Percentiles rank a stretch among this genome's conserved stretches.
phyloP scores from a whole-genome alignment of 1,284 basidiomycete species.

The Pseudozyma sp. region DNA sequence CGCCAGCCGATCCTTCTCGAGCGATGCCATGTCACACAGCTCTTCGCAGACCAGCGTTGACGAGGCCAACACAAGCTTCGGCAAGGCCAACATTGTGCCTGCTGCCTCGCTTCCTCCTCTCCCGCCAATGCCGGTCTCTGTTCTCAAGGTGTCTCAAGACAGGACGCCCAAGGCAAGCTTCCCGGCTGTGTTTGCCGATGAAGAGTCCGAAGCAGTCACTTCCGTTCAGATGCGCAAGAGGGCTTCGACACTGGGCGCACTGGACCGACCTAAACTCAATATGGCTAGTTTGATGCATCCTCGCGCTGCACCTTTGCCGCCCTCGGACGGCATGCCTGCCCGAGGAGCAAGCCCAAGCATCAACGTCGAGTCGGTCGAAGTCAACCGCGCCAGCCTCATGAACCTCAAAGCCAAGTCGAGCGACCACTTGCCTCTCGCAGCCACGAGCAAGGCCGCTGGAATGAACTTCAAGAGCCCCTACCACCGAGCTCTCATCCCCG shows the following conservation, averaged over 20 bases:
- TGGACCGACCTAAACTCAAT: conserved; percentile 35
- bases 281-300: conserved; percentile 41
- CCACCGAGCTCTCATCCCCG: conserved; percentile 44
- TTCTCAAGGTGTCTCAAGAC: conserved; percentile 21
- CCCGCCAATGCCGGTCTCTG: conserved; percentile 40
- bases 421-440: conserved; percentile 33
- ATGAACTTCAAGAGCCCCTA: conserved; percentile 50
- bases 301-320: conserved; percentile 39
- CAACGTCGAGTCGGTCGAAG: conserved; percentile 30
- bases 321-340: conserved; percentile 7
- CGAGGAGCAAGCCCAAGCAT: conserved; percentile 13
- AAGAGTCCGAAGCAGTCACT: neutral
- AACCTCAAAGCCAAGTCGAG: conserved; percentile 38
- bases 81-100: conserved; percentile 46
- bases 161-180: conserved; percentile 13
- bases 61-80: conserved; percentile 46
- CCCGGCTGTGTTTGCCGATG: conserved; percentile 12
- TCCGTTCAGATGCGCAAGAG: conserved; percentile 24
- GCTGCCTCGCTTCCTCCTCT: conserved; percentile 39
- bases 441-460: conserved; percentile 9
- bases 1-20: conserved; percentile 29
- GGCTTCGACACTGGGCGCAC: conserved; percentile 37
- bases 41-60: conserved; percentile 49
- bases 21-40: conserved; percentile 39
- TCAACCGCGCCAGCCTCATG: conserved; percentile 22